Percentiles rank a stretch among this genome's conserved stretches.
These are phyloP conservation scores for Porodaedalea pini DNA, from an alignment of 1,284 basidiomycete genomes.

Conservation along the genomic window DNA sequence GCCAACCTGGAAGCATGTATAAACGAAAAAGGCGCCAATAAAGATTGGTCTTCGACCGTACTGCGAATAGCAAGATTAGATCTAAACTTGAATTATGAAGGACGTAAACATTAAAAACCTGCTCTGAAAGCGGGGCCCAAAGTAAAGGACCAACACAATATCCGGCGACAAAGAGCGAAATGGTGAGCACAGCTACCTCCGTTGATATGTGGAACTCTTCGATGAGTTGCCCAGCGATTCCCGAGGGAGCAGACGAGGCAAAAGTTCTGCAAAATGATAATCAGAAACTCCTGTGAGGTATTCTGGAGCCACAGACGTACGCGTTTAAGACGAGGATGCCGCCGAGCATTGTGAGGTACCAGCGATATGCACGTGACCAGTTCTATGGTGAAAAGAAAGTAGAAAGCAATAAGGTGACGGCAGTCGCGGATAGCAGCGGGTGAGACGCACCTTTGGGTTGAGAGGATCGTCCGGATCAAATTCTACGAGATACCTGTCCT, in stretches of 20 bases:
- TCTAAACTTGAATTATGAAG: not conserved
- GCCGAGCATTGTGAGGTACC: constrained; percentile 60
- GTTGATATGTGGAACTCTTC: constrained; percentile 50
- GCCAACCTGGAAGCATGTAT: constrained; percentile 49
- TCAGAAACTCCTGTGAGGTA: constrained; percentile 14
- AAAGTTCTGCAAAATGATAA: constrained; percentile 45
- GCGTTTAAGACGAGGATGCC: constrained; percentile 69
- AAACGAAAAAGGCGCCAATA: constrained; percentile 46
- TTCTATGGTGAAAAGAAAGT: constrained; percentile 37
- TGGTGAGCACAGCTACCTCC: constrained; percentile 43
- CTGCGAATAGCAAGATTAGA: constrained; percentile 14
- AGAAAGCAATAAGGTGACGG: not conserved
- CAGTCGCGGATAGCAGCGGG: not conserved
- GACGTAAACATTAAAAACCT: constrained; percentile 15
- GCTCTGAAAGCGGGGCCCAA: constrained; percentile 50
- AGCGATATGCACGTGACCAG: constrained; percentile 53
- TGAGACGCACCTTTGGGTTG: constrained; percentile 38
- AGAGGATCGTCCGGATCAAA: constrained; percentile 38
- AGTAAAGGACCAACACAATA: constrained; percentile 46
- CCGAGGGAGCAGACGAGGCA: constrained; percentile 55
- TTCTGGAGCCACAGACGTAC: constrained; percentile 31
- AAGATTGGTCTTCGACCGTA: constrained; percentile 42
- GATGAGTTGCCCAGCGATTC: constrained; percentile 44
- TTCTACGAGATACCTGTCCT: constrained; percentile 32
- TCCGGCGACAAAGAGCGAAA: constrained; percentile 43